These are phyloP conservation scores for Chaetomiaceae sp. DNA, from an alignment of 2,329 filamentous ascomycete genomes.

Conservation along the genomic window DNA sequence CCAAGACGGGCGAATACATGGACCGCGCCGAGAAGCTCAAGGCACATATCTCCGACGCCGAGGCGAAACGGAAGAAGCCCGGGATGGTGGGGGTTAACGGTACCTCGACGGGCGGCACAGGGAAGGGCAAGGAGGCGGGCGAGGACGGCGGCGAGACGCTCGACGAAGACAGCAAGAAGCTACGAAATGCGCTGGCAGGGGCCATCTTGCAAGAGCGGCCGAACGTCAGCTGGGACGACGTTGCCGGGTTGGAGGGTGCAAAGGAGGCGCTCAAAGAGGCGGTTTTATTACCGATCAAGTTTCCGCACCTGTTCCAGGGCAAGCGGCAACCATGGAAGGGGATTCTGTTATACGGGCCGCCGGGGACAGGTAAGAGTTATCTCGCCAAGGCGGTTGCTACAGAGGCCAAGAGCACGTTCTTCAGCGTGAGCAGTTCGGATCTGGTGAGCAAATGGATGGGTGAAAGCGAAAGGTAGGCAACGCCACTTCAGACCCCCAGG, in stretches of 20 bases:
- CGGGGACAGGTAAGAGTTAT: constrained; percentile 96
- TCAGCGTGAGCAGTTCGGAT: constrained; percentile 96
- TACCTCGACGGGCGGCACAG: constrained; percentile 55
- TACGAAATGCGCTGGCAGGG: constrained; percentile 81
- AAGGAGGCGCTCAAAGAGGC: constrained; percentile 98
- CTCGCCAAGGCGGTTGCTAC: constrained; percentile 96
- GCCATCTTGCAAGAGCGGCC: constrained; percentile 93
- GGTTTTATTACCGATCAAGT: constrained; percentile 96
- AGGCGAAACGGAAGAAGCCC: constrained; percentile 64
- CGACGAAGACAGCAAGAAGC: constrained; percentile 92
- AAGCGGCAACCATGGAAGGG: constrained; percentile 98
- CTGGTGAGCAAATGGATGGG: constrained; percentile 99
- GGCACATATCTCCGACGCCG: constrained; percentile 71
- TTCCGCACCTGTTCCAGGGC: constrained; percentile 90
- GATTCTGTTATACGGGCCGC: constrained; percentile 90
- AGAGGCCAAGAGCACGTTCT: constrained; percentile 98
- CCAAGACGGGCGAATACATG: constrained; percentile 95
- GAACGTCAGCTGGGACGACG: constrained; percentile 96
- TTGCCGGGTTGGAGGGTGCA: constrained; percentile 85
- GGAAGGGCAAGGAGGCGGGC: constrained; percentile 48
- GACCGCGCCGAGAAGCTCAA: constrained; percentile 98
- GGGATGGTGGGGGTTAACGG: constrained; percentile 69
- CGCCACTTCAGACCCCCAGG: neutral
- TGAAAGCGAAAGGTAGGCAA: constrained; percentile 87
- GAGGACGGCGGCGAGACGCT: constrained; percentile 53